Conservation (phyloP, 306 rosid genomes). For the Trifolium fragiferum region DNA sequence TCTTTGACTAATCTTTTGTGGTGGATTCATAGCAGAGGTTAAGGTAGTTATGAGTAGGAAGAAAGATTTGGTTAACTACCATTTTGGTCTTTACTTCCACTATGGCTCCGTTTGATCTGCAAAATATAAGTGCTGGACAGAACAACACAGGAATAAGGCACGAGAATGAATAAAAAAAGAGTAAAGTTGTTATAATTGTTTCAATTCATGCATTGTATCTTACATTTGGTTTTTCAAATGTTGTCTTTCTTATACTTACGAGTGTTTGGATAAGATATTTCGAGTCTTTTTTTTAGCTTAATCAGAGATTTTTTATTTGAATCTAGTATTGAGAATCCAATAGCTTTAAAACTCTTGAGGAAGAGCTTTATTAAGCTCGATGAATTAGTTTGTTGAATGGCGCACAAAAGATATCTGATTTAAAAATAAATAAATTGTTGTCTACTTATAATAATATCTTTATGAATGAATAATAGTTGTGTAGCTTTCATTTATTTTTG, state of each 20-base stretch:
- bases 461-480: neutral
- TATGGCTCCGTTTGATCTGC: too few relatives aligned
- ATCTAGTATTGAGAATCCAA: too few relatives aligned
- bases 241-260: neutral
- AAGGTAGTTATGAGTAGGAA: neutral
- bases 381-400: too few relatives aligned
- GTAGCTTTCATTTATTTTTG: neutral
- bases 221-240: neutral
- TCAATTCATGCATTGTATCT: neutral
- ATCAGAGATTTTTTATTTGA: too few relatives aligned
- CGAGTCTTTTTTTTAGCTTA: neutral
- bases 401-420: neutral
- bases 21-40: conserved; percentile 10
- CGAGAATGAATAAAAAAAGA: neutral
- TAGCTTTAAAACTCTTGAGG: too few relatives aligned
- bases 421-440: neutral
- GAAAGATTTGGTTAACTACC: neutral
- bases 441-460: neutral
- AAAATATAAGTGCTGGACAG: too few relatives aligned
- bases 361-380: too few relatives aligned
- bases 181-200: neutral
- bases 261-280: neutral
- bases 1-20: conserved; percentile 10
- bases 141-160: too few relatives aligned
- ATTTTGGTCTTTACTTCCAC: neutral